Evolutionary conservation across 2,329 filamentous ascomycete species (phyloP), one percentile per base, ranked within the genome.

Genomic region (Bertia moriformis): DNA sequence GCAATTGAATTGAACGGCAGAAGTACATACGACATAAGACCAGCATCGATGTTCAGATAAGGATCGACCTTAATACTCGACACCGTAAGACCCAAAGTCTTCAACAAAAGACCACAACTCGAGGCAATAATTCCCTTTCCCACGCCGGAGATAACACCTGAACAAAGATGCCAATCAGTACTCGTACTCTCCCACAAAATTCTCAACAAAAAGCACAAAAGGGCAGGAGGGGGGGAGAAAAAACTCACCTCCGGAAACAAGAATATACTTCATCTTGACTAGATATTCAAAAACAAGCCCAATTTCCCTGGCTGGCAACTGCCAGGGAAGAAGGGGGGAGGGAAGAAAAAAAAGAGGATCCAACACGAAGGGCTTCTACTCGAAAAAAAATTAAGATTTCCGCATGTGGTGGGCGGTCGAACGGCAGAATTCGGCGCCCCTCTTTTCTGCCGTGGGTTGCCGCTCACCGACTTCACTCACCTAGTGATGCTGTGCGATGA

Each of bases 11-110:
- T 69, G 47, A 66, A 73, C 27, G 71, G 72, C 50, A n/a, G n/a
- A n/a, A n/a, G n/a, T n/a, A n/a, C n/a, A n/a, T n/a, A n/a, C n/a
- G 71, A 69, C 74, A 79, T 80, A 38, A 73, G 76, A 38, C 79
- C 78, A 15, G 79, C 78, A 65, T 84, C 79, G 54, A 83, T 70
- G 55, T 83, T 83, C 59, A 84, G 71, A 57, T 84, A 84, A 2
- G 80, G 79, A 51, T 85, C 69, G 54, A 82, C 69, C 60, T 35
- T 35, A 15, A 35, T 35, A 17, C 32, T 35, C 32, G 32, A 35
- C 7, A 35, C 32, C 12, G 32, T 18, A 7, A 35, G 32, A 35
- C 32, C 32, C 7, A 7, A 7, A 17, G 32, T 35, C 32, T 35
- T 35, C 12, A 35, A 15, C 10, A 35, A 15, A 7, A 35, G 17